Conservation (phyloP, 1,284 basidiomycete genomes). For the Erythrobasidium hasegawianum region DNA sequence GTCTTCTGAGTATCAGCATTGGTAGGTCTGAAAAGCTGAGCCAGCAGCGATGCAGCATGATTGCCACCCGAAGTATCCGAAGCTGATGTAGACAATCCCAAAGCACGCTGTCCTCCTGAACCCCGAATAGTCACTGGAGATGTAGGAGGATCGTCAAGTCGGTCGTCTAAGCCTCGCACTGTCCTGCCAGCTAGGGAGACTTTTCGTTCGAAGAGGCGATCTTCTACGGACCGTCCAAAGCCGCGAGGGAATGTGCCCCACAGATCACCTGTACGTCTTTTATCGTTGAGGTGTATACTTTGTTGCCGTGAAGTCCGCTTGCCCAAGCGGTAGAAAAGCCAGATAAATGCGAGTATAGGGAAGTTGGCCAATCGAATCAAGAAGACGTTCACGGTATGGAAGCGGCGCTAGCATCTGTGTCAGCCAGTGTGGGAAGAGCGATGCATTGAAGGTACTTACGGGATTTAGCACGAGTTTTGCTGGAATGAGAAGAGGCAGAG, state of each 20-base stretch:
- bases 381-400: constrained; percentile 40
- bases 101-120: constrained; percentile 19
- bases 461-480: constrained; percentile 28
- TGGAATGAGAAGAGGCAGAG: constrained; percentile 37
- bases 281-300: neutral
- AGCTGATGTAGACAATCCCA: neutral
- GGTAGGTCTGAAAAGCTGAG: constrained; percentile 9
- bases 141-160: neutral
- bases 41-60: constrained; percentile 8
- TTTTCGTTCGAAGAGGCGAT: constrained; percentile 24
- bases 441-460: constrained; percentile 17
- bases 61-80: neutral
- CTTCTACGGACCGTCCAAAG: constrained; percentile 4
- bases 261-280: neutral
- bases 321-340: constrained; percentile 17
- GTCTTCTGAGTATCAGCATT: constrained; percentile 5
- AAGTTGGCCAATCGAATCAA: constrained; percentile 38
- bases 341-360: constrained; percentile 29
- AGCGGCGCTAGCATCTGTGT: neutral
- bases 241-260: constrained; percentile 4
- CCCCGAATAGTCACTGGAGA: constrained; percentile 11
- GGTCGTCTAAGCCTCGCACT: neutral
- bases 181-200: constrained; percentile 25
- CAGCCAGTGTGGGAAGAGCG: neutral
- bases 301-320: neutral